Conservation (phyloP, 73 alveolate species). For the Effrenium voratum region DNA sequence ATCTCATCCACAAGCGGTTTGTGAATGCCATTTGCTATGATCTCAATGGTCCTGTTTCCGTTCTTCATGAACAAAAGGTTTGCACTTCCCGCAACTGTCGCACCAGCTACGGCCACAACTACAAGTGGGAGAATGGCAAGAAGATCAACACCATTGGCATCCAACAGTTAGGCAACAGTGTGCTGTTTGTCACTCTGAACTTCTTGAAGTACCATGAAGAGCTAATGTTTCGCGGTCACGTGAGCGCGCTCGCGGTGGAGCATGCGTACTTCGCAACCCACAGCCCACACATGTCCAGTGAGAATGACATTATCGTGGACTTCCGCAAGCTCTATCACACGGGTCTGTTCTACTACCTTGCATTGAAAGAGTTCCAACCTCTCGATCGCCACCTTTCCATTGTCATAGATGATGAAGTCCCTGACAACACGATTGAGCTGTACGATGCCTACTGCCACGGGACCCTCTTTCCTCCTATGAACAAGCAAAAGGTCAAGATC, state of each 20-base stretch:
- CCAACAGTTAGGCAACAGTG: too few species aligned
- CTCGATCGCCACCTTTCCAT: neutral
- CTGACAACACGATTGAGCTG: neutral
- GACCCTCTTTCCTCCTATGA: neutral
- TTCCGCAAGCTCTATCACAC: neutral
- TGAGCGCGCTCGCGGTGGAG: neutral
- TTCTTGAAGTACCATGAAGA: constrained; percentile 45
- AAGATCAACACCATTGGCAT: too few species aligned
- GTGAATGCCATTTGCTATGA: too few species aligned
- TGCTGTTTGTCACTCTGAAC: too few species aligned
- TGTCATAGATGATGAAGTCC: neutral
- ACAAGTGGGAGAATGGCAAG: neutral
- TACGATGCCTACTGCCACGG: neutral
- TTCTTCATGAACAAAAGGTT: too few species aligned
- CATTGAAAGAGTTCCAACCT: neutral
- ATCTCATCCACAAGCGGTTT: too few species aligned
- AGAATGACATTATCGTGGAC: too few species aligned
- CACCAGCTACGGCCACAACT: neutral
- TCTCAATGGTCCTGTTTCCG: too few species aligned
- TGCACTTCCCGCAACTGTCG: neutral
- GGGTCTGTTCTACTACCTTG: neutral
- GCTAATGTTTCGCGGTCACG: constrained; percentile 10
- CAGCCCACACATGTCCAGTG: too few species aligned
- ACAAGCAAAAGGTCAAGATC: neutral
- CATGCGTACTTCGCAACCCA: too few species aligned